A percentile compares a stretch with the other conserved stretches of the same genome.
Conservation (phyloP, 805 yeast species). For the Myxozyma geophila region DNA sequence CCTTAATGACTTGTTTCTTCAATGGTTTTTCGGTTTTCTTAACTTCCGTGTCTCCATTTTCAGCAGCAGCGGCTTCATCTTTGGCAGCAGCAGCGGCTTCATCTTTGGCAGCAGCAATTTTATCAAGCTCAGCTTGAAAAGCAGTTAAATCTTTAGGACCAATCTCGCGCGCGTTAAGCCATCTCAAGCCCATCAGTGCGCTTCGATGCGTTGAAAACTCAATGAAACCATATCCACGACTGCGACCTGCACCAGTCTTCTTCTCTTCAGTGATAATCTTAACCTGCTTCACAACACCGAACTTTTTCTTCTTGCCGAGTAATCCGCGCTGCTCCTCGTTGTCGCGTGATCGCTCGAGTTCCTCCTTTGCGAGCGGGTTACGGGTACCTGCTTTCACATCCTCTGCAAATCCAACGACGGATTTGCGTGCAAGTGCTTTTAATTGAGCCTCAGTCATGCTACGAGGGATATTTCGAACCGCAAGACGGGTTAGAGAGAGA, state of each 20-base stretch:
- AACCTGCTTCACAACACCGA: slow-evolving; percentile 91
- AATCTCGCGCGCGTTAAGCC: slow-evolving; percentile 94
- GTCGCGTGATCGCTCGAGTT: slow-evolving; percentile 75
- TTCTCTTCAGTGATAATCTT: slow-evolving; percentile 92
- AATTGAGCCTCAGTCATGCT: slow-evolving; percentile 85
- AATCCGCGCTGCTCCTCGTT: slow-evolving; percentile 61
- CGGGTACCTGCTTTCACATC: slow-evolving; percentile 77
- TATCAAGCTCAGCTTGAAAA: slow-evolving; percentile 52
- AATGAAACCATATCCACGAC: slow-evolving; percentile 95
- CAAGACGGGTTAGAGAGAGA: slow-evolving; percentile 91
- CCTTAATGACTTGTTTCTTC: slow-evolving; percentile 17
- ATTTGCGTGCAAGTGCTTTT: slow-evolving; percentile 91
- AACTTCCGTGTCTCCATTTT: slow-evolving; percentile 35
- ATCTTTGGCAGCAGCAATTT: slow-evolving; percentile 47
- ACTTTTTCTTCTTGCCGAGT: slow-evolving; percentile 70
- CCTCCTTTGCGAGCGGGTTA: slow-evolving; percentile 89
- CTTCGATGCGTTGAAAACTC: slow-evolving; percentile 90
- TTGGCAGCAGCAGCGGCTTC: slow-evolving; percentile 42
- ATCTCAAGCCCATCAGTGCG: slow-evolving; percentile 94
- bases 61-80: slow-evolving; percentile 1
- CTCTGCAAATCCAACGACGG: slow-evolving; percentile 90
- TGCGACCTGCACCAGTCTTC: slow-evolving; percentile 88
- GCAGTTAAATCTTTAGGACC: slow-evolving; percentile 27
- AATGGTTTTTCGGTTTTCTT: slow-evolving; percentile 23
- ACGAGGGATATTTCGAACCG: slow-evolving; percentile 91